Evolutionary conservation across 371 early-diverging fungal species (phyloP).

Genomic region (Dinochytrium kinnereticum): DNA sequence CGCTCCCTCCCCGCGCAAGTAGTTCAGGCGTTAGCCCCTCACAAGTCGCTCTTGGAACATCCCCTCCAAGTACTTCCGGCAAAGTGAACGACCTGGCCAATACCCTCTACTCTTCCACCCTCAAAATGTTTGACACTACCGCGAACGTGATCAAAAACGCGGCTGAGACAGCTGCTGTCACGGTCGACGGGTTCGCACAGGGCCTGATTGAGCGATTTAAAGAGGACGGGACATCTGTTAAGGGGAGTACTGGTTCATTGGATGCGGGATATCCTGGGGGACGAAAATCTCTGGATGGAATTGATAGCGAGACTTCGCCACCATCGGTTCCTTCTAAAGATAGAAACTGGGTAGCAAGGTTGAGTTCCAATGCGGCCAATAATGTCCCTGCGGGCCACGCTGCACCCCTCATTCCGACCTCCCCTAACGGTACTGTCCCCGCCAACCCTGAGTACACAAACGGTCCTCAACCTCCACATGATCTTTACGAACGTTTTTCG

Average conservation of each 20-base stretch:
- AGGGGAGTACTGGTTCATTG: not conserved
- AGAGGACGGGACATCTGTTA: conserved; percentile 21
- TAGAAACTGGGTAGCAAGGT: not conserved
- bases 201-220: conserved; percentile 31
- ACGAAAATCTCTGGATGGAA: not conserved
- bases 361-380: not conserved
- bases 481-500: conserved; percentile 9
- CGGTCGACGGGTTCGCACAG: conserved; percentile 46
- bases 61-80: not conserved
- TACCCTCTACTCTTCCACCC: conserved; percentile 19
- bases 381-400: not conserved
- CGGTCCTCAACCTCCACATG: not conserved
- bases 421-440: too few relatives aligned
- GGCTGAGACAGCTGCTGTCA: conserved; percentile 47
- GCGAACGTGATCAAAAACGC: conserved; percentile 23
- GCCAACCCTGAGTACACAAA: not conserved
- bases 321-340: not conserved
- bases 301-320: not conserved
- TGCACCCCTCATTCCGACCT: not conserved
- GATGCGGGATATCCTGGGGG: not conserved
- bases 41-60: not conserved
- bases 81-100: conserved; percentile 27
- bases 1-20: conserved; percentile 8
- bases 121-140: conserved; percentile 20
- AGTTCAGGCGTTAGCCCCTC: not conserved